Evolutionary conservation across 2,329 filamentous ascomycete species (phyloP).

Genomic region (Penicillium rolfsii): DNA sequence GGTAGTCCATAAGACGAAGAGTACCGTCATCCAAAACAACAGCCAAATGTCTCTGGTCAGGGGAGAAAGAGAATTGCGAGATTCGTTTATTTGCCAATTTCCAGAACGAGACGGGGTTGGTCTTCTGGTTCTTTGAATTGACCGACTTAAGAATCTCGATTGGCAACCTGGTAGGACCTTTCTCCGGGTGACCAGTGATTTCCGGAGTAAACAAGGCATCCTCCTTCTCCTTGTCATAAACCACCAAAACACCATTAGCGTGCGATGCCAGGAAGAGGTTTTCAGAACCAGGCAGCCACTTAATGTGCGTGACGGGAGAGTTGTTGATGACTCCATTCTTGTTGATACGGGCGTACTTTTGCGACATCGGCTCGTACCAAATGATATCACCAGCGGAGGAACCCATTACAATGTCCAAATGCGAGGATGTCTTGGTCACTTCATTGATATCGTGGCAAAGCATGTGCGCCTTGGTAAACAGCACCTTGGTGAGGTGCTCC

Average conservation of each 20-base stretch:
- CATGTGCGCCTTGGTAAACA: constrained; percentile 96
- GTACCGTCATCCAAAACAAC: constrained; percentile 91
- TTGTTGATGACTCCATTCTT: constrained; percentile 94
- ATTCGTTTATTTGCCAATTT: constrained; percentile 88
- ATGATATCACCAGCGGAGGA: constrained; percentile 97
- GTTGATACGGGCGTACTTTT: constrained; percentile 92
- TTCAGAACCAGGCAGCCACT: constrained; percentile 93
- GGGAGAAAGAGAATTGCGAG: constrained; percentile 90
- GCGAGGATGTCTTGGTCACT: constrained; percentile 74
- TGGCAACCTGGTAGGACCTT: constrained; percentile 34
- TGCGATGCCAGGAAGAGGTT: constrained; percentile 90
- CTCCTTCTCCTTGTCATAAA: constrained; percentile 98
- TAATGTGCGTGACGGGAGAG: constrained; percentile 82
- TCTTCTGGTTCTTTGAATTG: constrained; percentile 89
- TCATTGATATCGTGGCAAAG: constrained; percentile 91
- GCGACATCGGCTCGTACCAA: constrained; percentile 97
- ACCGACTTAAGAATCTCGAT: constrained; percentile 87
- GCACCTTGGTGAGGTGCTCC: constrained; percentile 90
- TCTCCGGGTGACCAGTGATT: constrained; percentile 40
- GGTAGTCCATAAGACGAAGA: constrained; percentile 85
- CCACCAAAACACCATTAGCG: constrained; percentile 85
- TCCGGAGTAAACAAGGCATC: constrained; percentile 79
- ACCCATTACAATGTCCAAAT: constrained; percentile 91
- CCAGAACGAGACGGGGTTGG: constrained; percentile 90
- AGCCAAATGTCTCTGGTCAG: constrained; percentile 82